Evolutionary conservation across 352 stramenopile species (phyloP).

Genomic region (Phytopythium montanum): DNA sequence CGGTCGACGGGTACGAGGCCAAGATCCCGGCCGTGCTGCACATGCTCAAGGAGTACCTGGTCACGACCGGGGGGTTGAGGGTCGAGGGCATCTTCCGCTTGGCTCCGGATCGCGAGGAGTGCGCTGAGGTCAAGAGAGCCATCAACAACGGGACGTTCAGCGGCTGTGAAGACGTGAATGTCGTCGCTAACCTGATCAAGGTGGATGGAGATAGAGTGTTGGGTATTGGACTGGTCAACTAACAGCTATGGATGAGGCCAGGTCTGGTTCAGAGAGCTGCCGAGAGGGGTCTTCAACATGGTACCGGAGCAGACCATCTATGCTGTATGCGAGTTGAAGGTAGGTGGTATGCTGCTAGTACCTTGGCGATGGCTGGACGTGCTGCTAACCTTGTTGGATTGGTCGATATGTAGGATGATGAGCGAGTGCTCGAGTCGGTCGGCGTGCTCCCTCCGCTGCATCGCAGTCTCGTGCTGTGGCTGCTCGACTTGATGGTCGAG

Average conservation of each 20-base stretch:
- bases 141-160: conserved; percentile 69
- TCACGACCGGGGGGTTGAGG: conserved; percentile 35
- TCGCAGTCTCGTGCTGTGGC: conserved; percentile 54
- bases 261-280: conserved; percentile 83
- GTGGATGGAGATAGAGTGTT: conserved; percentile 8
- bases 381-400: background rate
- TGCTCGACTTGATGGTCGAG: conserved; percentile 70
- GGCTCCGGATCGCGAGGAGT: conserved; percentile 62
- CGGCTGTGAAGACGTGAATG: conserved; percentile 65
- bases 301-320: conserved; percentile 65
- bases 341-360: conserved; percentile 7
- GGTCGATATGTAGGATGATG: conserved; percentile 22
- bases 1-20: conserved; percentile 48
- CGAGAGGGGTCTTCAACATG: conserved; percentile 61
- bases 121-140: conserved; percentile 42
- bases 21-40: conserved; percentile 74
- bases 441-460: conserved; percentile 32
- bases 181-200: conserved; percentile 85
- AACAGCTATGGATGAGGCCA: conserved; percentile 8
- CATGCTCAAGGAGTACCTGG: conserved; percentile 66
- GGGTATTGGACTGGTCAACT: background rate
- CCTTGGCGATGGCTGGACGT: background rate
- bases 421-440: conserved; percentile 30
- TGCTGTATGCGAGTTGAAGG: conserved; percentile 36
- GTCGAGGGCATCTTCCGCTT: conserved; percentile 79